Base-by-base conservation (phyloP, 2,329 filamentous ascomycete genomes). In the Colletotrichum godetiae region DNA sequence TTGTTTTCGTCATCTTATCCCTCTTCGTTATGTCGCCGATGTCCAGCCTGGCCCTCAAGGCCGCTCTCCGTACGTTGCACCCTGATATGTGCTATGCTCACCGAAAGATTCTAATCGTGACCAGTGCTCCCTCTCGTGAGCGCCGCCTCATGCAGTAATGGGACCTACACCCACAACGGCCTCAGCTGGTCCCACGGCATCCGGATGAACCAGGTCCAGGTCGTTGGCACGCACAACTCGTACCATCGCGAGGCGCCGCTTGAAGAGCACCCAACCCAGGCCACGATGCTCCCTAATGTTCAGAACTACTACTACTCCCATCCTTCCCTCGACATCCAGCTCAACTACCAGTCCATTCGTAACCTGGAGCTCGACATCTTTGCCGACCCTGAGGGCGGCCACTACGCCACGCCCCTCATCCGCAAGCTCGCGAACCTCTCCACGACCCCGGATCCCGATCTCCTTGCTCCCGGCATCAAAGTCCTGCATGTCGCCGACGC, bases 161-260 rank as follows among this genome's bases (percentile, higher is more conserved):
- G 19, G n/a, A 46, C 72, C 29, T 78, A 79, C 74, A 76, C 76
- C 35, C 76, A 75, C 52, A 81, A 81, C 66, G 78, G 78, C 57
- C 79, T 82, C 35, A 79, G 74, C 24, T 83, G 81, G 81, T 77
- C 80, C 15, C 55, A 49, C 5, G 72, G 75, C 19, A 77, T 88
- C 63, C 86, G 85, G 63, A 84, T 88, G 80, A 88, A 88, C 77
- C 85, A 88, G 59, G 84, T 88, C 59, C 86, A 88, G 76, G 83
- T 88, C 55, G 79, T 88, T 49, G 86, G 86, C 75, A 87, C 86
- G 0, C 86, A 88, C 77, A 88, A 88, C 78, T 86, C 83, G 74
- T 88, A 88, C 78, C 86, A 88, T 73, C 80, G 83, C 52, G 86
- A 88, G 74, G 79, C 85, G 29, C 80, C 81, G 2, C 79, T 82